Conservation (phyloP, 148 eudicot species). For the Chenopodium album region DNA sequence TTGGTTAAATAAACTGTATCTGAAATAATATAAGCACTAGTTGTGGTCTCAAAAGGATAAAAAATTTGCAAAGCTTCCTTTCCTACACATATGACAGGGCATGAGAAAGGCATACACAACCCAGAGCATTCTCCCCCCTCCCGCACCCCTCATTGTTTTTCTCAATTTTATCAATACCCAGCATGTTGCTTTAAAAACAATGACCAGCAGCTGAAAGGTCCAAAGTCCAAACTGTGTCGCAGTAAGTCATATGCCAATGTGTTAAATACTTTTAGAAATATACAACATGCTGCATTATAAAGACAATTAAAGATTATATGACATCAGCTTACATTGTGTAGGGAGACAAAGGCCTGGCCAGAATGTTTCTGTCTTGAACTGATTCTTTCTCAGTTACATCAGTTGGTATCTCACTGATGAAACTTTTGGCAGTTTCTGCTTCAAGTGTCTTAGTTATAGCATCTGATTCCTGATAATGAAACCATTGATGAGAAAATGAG, state of each 20-base stretch:
- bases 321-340: slow-evolving; percentile 56
- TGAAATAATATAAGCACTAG: neutral
- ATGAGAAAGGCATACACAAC: neutral
- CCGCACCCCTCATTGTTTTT: neutral
- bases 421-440: slow-evolving; percentile 23
- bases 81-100: neutral
- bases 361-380: slow-evolving; percentile 14
- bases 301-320: neutral
- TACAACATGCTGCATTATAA: neutral
- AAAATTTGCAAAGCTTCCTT: neutral
- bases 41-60: neutral
- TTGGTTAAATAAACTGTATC: neutral
- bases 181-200: neutral
- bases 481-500: slow-evolving; percentile 7
- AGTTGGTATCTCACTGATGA: slow-evolving; percentile 21
- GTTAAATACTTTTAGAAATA: neutral
- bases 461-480: slow-evolving; percentile 22
- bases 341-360: slow-evolving; percentile 58
- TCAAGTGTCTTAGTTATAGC: slow-evolving; percentile 19
- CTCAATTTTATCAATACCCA: too few relatives aligned
- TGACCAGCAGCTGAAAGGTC: neutral
- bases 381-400: slow-evolving; percentile 19
- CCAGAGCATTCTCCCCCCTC: too few relatives aligned
- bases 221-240: neutral
- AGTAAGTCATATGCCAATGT: neutral